Evolutionary conservation across 768 basidiomycete genomes (phyloP), one percentile per base, ranked within the genome.

Genomic region (Suillus discolor): DNA sequence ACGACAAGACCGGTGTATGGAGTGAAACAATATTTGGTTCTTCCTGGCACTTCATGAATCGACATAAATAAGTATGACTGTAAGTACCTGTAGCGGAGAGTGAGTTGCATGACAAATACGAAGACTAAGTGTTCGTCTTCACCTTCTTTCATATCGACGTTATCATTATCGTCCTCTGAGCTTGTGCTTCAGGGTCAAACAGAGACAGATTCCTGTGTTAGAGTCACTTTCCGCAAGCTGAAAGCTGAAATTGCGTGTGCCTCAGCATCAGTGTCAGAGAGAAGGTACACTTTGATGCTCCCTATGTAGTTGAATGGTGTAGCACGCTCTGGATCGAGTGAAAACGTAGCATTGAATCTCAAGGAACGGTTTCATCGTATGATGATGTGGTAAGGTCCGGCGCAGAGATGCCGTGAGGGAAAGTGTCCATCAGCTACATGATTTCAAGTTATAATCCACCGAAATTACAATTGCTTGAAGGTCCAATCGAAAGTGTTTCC

Each of bases 211-310:
- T 72, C 68, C 77, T 75, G 77, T 74, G 83, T 89, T 78, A 88
- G 81, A 75, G 70, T 67, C 66, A 57, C 79, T 79, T 75, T 74
- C 77, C 74, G 73, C 69, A 74, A 69, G 70, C 70, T 63, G 65
- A 77, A 74, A 69, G 70, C 70, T 63, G 65, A 77, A 67, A 77
- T 71, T 72, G 75, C 78, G 83, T 89, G 85, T 83, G 93, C 92
- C 90, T 93, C 93, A 75, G 84, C 85, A 70, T 84, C 79, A 42
- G 89, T 80, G 70, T 93, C 92, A 62, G 89, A 83, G 67, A 93
- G 84, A 36, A 93, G 76, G 78, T 94, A 94, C n/a, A 93, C 85
- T 76, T 90, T 92, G 59, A 84, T 83, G 61, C 71, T 84, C 57
- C 91, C 85, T 53, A 93, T 92, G 20, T 92, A 85, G 65, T 85